These are phyloP conservation scores for Cryptococcus neoformans DNA, from an alignment of 1,284 basidiomycete species.

Conservation along the genomic window DNA sequence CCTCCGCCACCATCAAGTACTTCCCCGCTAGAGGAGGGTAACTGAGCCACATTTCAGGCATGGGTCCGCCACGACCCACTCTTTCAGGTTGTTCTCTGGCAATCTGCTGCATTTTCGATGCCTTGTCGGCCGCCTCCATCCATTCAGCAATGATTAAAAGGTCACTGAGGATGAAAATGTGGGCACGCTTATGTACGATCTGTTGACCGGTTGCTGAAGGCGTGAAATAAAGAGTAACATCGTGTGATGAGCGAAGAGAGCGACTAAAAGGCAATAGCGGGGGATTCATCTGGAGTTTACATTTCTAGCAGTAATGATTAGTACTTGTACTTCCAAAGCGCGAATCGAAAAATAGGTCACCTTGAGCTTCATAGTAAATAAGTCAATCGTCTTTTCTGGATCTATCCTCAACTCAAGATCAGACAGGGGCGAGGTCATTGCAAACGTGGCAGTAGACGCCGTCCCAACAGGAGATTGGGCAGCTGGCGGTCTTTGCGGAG, in stretches of 20 bases:
- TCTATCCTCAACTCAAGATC: slow-evolving; percentile 80
- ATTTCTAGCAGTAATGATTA: slow-evolving; percentile 59
- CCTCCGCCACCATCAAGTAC: slow-evolving; percentile 71
- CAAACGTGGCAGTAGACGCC: not conserved
- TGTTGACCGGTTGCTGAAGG: slow-evolving; percentile 70
- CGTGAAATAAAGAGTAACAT: slow-evolving; percentile 72
- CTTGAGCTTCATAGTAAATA: slow-evolving; percentile 95
- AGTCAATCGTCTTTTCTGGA: slow-evolving; percentile 77
- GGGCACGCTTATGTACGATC: slow-evolving; percentile 70
- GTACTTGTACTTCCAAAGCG: not conserved
- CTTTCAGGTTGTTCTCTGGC: slow-evolving; percentile 42
- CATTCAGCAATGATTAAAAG: slow-evolving; percentile 83
- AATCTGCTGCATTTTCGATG: slow-evolving; percentile 42
- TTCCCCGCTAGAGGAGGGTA: slow-evolving; percentile 97
- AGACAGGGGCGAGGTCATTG: slow-evolving; percentile 54
- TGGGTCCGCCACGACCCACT: slow-evolving; percentile 52
- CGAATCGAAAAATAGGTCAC: slow-evolving; percentile 48
- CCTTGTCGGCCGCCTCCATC: slow-evolving; percentile 65
- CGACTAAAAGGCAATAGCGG: slow-evolving; percentile 77
- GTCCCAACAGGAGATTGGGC: not conserved
- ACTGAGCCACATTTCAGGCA: slow-evolving; percentile 84
- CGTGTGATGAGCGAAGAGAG: slow-evolving; percentile 68
- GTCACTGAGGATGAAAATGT: slow-evolving; percentile 88
- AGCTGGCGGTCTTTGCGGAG: not conserved
- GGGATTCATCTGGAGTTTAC: slow-evolving; percentile 86